phyloP scores from a whole-genome alignment of 2,329 filamentous ascomycete species.

The Pestalotiopsis sp. region DNA sequence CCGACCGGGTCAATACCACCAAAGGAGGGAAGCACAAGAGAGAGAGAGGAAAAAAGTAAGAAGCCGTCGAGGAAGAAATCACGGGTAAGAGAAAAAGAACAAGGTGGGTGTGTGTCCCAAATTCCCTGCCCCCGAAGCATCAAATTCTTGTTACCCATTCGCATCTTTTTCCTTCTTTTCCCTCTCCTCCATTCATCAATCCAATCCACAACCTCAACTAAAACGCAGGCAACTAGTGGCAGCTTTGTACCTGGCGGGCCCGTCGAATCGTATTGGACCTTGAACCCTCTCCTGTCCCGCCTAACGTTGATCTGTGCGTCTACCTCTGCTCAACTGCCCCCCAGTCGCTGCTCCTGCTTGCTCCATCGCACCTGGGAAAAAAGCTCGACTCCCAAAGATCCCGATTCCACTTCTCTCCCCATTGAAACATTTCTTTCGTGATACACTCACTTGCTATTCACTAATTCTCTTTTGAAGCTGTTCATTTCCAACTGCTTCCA shows the following conservation, averaged over 20 bases:
- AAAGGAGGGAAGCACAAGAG: background rate
- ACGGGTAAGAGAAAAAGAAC: background rate
- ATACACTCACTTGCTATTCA: slow-evolving; percentile 9
- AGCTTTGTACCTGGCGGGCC: slow-evolving; percentile 11
- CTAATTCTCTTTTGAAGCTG: slow-evolving; percentile 2
- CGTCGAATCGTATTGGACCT: background rate
- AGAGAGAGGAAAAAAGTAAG: background rate
- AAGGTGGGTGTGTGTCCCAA: background rate
- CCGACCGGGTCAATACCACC: background rate
- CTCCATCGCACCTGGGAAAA: slow-evolving; percentile 4
- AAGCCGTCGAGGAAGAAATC: background rate
- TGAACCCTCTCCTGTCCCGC: background rate
- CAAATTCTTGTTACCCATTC: background rate
- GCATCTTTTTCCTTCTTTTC: background rate
- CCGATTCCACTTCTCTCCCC: background rate
- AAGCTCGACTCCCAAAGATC: slow-evolving; percentile 12
- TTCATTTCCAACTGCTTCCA: background rate
- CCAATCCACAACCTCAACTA: background rate
- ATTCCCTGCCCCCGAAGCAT: background rate
- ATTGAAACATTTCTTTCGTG: slow-evolving; percentile 11
- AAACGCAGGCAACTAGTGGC: background rate
- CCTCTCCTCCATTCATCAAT: background rate
- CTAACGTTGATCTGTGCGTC: slow-evolving; percentile 10
- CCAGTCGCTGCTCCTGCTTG: slow-evolving; percentile 12
- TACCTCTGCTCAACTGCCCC: slow-evolving; percentile 1